Base-by-base conservation (phyloP, 805 yeast genomes). In the Lachancea lanzarotensis region DNA sequence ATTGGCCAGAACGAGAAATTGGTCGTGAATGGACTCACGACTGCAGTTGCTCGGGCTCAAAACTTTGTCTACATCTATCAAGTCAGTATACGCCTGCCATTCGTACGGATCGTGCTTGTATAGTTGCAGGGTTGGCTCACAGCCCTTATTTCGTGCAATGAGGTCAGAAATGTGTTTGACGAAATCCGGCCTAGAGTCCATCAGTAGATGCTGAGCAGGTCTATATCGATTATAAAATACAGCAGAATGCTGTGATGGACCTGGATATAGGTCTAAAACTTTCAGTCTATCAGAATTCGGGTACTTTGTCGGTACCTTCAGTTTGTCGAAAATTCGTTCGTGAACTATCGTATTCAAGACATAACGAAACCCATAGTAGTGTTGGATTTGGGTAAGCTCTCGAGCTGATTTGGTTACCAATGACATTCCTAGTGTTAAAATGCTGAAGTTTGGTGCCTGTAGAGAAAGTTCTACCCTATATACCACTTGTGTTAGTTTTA, bases 161-260 rank as follows among this genome's bases (percentile, higher is more conserved):
- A 40, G 15, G 7, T 7, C 38, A n/a, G 31, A 15, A 11, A 55
- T 45, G 34, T 52, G 48, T 20, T 54, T 52, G 2, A 45, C 45
- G 43, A 64, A 69, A 5, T 59, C 50, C 3, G 60, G 55, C 35
- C 76, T 68, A 6, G 73, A 65, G 48, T 85, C 93, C 60, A 86
- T 65, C 3, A 87, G 50, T 0, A 83, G 53, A 55, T 89, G 89
- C 22, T 73, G 76, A 29, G 66, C 60, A 0, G 96, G 96, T 33
- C 73, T 64, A 12, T 83, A 63, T 26, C 68, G 69, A 43, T 79
- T 71, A 59, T 84, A 72, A n/a, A 90, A 55, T 49, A 80, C 75
- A 1, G 80, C 68, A 0, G 90, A 74, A 53, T 82, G 76, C 1
- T 80, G 65, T 3, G 84, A 79, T 27, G 74, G 70, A 1, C 84